Evolutionary conservation across 495 filamentous ascomycete genomes (phyloP).

Genomic region (Choiromyces venosus): DNA sequence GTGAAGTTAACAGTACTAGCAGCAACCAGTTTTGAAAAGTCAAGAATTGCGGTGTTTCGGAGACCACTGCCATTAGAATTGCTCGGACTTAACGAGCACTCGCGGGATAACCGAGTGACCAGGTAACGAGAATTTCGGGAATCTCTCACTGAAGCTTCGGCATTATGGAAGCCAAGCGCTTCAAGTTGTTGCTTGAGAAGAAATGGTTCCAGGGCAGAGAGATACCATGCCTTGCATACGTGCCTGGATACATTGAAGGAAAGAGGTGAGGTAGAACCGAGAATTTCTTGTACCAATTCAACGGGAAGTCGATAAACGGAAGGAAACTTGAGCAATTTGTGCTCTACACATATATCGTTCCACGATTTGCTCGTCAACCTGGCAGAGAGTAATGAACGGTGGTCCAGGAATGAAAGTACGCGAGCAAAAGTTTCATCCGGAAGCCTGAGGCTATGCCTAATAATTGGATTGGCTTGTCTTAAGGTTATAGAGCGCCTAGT

Average conservation of each 20-base stretch:
- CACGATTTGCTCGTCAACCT: slow-evolving; percentile 19
- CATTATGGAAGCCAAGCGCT: slow-evolving; percentile 57
- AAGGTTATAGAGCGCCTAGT: neutral
- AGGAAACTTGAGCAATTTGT: slow-evolving; percentile 29
- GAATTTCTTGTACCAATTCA: slow-evolving; percentile 61
- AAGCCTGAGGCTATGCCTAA: neutral
- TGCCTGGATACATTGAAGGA: slow-evolving; percentile 65
- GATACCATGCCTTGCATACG: slow-evolving; percentile 63
- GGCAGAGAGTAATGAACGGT: slow-evolving; percentile 20
- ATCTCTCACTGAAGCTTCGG: slow-evolving; percentile 45
- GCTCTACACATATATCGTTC: slow-evolving; percentile 11
- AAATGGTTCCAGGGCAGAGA: slow-evolving; percentile 53
- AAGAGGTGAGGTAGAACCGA: slow-evolving; percentile 50
- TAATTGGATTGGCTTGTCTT: neutral
- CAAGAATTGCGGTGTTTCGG: slow-evolving; percentile 38
- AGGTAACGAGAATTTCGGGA: slow-evolving; percentile 42
- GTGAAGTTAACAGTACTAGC: slow-evolving; percentile 27
- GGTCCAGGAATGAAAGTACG: slow-evolving; percentile 21
- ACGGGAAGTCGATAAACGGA: slow-evolving; percentile 48
- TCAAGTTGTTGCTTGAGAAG: slow-evolving; percentile 53
- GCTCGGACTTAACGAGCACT: slow-evolving; percentile 54
- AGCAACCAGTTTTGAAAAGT: slow-evolving; percentile 35
- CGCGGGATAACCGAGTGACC: slow-evolving; percentile 57
- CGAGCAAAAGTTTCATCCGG: slow-evolving; percentile 10
- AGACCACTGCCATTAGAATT: slow-evolving; percentile 50